Percentiles rank a stretch among this genome's conserved stretches.
phyloP scores from a whole-genome alignment of 2,329 filamentous ascomycete species.

The Sporothrix pallida region DNA sequence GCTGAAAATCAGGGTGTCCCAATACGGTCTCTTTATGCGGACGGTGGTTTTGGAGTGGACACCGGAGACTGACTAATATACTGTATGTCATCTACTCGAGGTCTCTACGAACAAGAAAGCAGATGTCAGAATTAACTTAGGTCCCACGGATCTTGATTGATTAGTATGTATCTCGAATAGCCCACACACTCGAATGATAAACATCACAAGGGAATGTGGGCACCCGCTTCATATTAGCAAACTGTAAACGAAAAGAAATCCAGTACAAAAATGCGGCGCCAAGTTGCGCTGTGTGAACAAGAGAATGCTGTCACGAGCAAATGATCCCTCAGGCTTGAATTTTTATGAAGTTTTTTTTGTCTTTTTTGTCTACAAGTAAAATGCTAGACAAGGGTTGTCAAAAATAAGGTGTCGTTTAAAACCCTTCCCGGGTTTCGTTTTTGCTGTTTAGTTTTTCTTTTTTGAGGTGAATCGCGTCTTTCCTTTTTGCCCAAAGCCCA shows the following conservation, averaged over 20 bases:
- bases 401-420: conserved; percentile 26
- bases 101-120: no score
- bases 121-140: neutral
- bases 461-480: conserved; percentile 25
- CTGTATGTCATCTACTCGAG: no score
- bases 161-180: no score
- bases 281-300: no score
- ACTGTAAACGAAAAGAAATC: no score
- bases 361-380: conserved; percentile 20
- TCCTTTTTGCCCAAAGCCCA: conserved; percentile 29
- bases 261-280: no score
- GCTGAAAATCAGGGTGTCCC: conserved; percentile 47
- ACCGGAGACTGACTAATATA: conserved; percentile 31
- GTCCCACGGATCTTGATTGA: neutral
- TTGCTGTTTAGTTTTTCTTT: conserved; percentile 32
- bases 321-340: neutral
- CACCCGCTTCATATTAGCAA: no score
- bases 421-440: conserved; percentile 24
- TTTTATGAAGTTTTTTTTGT: conserved; percentile 31
- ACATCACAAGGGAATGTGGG: no score
- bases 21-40: conserved; percentile 44
- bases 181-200: no score
- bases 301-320: neutral
- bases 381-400: conserved; percentile 27
- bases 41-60: conserved; percentile 44